phyloP scores from a whole-genome alignment of 2,329 filamentous ascomycete species.

The Penicillium brasilianum region DNA sequence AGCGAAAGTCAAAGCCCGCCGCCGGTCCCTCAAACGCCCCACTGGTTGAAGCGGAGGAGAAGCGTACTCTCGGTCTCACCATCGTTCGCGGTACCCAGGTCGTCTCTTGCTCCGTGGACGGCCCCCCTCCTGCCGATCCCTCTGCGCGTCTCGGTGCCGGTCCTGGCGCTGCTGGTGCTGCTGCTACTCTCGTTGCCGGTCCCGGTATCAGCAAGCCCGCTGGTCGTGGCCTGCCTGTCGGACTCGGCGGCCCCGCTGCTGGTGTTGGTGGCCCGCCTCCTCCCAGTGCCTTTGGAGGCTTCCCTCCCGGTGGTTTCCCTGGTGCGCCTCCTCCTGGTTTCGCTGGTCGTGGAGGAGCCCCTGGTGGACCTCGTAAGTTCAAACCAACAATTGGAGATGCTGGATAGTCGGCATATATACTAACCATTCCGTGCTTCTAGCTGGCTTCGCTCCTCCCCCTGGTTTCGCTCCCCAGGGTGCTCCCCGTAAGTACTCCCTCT shows the following conservation, averaged over 20 bases:
- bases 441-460: conserved; percentile 54
- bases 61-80: conserved; percentile 91
- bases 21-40: conserved; percentile 65
- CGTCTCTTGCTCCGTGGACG: conserved; percentile 92
- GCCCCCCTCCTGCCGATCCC: conserved; percentile 91
- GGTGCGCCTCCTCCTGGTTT: conserved; percentile 57
- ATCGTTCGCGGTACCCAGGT: conserved; percentile 95
- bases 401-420: conserved; percentile 4
- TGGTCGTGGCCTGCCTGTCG: conserved; percentile 81
- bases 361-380: conserved; percentile 58
- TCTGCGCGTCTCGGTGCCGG: conserved; percentile 84
- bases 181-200: conserved; percentile 76
- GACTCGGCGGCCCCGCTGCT: conserved; percentile 84
- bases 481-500: conserved; percentile 50
- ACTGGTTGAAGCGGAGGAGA: conserved; percentile 88
- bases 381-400: conserved; percentile 22
- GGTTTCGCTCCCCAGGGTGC: conserved; percentile 53
- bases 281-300: conserved; percentile 59
- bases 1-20: conserved; percentile 75
- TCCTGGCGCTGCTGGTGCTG: conserved; percentile 60
- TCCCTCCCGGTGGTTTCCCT: conserved; percentile 60
- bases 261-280: conserved; percentile 82
- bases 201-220: conserved; percentile 90
- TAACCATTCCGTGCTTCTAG: conserved; percentile 37
- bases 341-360: conserved; percentile 57